Evolutionary conservation across 345 rosid species (phyloP).

Genomic region (Eucalyptus rudis): DNA sequence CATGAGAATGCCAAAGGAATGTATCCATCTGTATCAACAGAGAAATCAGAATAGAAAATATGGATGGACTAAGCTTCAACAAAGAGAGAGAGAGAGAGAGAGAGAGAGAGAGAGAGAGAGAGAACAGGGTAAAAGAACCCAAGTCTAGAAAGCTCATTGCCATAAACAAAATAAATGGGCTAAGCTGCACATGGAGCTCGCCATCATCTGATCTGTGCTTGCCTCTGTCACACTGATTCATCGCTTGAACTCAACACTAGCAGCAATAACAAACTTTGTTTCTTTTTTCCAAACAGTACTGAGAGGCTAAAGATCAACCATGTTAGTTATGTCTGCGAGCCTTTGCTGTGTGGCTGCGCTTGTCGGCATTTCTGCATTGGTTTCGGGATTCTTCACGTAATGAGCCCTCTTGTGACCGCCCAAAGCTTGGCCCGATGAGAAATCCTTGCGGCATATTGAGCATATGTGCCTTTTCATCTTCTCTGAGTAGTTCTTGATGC

Average conservation of each 20-base stretch:
- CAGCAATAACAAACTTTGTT: not conserved
- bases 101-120: too few relatives aligned
- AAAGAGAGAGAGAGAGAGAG: not conserved
- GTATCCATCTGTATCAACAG: not conserved
- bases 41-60: not conserved
- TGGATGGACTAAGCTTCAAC: not conserved
- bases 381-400: not conserved
- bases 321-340: not conserved
- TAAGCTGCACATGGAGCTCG: not conserved
- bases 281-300: not conserved
- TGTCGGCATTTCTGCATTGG: not conserved
- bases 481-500: not conserved
- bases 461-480: not conserved
- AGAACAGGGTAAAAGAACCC: not conserved
- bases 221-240: not conserved
- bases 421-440: conserved; percentile 17
- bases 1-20: not conserved
- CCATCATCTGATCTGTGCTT: not conserved
- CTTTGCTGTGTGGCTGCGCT: not conserved
- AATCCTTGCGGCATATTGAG: not conserved
- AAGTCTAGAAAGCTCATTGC: not conserved
- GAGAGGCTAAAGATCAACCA: not conserved
- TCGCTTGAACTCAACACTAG: not conserved
- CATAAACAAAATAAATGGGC: not conserved
- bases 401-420: conserved; percentile 33